Evolutionary conservation across 2,329 filamentous ascomycete species (phyloP).

Genomic region (Emergomyces africanus): DNA sequence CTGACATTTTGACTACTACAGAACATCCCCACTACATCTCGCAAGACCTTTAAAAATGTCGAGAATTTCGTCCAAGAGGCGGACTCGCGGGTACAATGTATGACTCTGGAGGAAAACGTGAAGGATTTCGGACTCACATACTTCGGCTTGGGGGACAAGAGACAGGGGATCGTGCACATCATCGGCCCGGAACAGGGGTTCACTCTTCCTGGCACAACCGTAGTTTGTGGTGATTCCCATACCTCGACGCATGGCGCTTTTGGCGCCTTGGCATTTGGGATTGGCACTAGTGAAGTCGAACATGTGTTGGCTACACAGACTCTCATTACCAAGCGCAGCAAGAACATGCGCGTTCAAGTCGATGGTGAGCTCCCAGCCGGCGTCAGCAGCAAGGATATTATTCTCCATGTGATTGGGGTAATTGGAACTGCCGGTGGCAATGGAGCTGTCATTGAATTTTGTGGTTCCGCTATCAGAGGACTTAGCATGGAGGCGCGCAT

Average conservation of each 20-base stretch:
- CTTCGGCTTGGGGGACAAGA: conserved; percentile 90
- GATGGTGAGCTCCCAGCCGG: conserved; percentile 81
- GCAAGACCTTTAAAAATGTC: conserved; percentile 89
- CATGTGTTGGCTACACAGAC: conserved; percentile 96
- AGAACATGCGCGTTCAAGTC: conserved; percentile 97
- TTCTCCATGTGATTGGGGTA: conserved; percentile 81
- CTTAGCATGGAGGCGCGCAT: conserved; percentile 96
- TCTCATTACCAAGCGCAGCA: conserved; percentile 84
- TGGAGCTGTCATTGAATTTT: conserved; percentile 93
- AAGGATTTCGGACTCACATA: conserved; percentile 94
- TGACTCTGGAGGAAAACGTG: conserved; percentile 94
- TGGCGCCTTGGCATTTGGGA: conserved; percentile 86
- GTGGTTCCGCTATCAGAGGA: conserved; percentile 77
- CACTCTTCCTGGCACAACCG: conserved; percentile 90
- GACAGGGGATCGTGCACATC: conserved; percentile 96
- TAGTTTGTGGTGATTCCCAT: conserved; percentile 96
- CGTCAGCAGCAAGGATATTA: conserved; percentile 91
- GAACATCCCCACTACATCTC: conserved; percentile 87
- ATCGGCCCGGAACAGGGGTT: conserved; percentile 98
- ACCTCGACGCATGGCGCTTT: conserved; percentile 98
- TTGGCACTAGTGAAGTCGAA: conserved; percentile 96
- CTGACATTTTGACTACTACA: conserved; percentile 23
- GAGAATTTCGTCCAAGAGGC: conserved; percentile 88
- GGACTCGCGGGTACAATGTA: conserved; percentile 85
- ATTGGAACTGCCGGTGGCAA: conserved; percentile 95